Base-by-base conservation (phyloP, 495 filamentous ascomycete genomes). In the Neurospora sp. region DNA sequence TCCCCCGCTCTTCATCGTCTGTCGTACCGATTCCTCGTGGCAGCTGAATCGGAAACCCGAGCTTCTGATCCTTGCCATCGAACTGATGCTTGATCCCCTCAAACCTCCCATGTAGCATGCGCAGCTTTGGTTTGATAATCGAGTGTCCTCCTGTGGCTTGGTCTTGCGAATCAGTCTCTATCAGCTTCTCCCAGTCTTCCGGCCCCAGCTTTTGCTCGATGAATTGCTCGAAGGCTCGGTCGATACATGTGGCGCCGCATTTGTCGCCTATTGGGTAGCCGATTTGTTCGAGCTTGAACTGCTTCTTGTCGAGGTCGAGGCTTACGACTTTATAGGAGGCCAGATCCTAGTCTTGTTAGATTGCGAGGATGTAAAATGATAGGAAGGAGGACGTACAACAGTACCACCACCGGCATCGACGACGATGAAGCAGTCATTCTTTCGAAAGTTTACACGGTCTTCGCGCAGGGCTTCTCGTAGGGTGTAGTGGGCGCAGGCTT, bases 341-440 rank as follows among this genome's bases (percentile, higher is more conserved):
- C 59, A 81, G 37, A 37, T 82, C 81, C 73, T 77, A 39, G 20
- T 2, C 2, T 35, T 31, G 69, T 68, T 1, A 61, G 71, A 39
- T 69, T 38, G 16, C 9, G 14, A 38, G 12, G 7, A 14, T 14
- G 39, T 37, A 22, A 16, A 27, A 12, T 69, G 27, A 65, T 47
- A 22, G n/a, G 20, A 71, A 20, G 47, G 31, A 8, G 72, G n/a
- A 87, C 74, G 71, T 88, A 87, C 5, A 22, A 89, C 87, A 0
- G 87, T 89, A 3, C 86, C 88, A 4, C 87, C 88, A 20, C 87
- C 86, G 0, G 86, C 87, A 77, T 89, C 87, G 69, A 85, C 85
- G 0, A 90, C 73, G 39, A 89, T 80, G 70, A 90, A 86, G 31
- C 82, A 87, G 69, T 89, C 85, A 1, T 81, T 85, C 72, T 71